A percentile compares a stretch with the other conserved stretches of the same genome.
These are phyloP conservation scores for Barnettozyma wickerhamii DNA, from an alignment of 805 yeast genomes.

Conservation along the genomic window DNA sequence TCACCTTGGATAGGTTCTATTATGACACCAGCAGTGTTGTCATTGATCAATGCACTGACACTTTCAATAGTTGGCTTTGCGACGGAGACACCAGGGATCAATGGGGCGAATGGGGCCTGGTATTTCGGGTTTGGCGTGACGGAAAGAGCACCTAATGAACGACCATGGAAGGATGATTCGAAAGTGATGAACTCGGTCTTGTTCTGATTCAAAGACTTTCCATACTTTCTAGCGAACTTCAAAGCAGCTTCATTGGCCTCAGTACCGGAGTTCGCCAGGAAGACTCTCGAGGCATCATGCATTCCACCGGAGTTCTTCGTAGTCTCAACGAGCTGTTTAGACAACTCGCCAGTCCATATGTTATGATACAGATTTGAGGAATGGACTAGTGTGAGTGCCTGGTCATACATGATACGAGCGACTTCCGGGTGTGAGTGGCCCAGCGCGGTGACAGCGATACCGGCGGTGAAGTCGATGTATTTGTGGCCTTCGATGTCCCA, in stretches of 20 bases:
- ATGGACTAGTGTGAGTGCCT: slow-evolving; percentile 70
- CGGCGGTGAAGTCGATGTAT: slow-evolving; percentile 90
- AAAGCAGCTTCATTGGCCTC: slow-evolving; percentile 80
- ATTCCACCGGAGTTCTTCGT: slow-evolving; percentile 77
- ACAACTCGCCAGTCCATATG: slow-evolving; percentile 75
- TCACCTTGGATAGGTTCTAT: slow-evolving; percentile 98
- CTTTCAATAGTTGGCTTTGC: slow-evolving; percentile 61
- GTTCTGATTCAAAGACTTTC: slow-evolving; percentile 46
- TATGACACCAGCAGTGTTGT: slow-evolving; percentile 74
- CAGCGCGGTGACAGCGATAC: slow-evolving; percentile 93
- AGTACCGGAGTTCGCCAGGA: slow-evolving; percentile 68
- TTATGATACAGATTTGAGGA: slow-evolving; percentile 84
- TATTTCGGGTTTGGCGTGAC: slow-evolving; percentile 93
- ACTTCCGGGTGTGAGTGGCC: slow-evolving; percentile 84
- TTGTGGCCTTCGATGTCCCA: slow-evolving; percentile 77
- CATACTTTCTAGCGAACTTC: slow-evolving; percentile 78
- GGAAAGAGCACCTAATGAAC: slow-evolving; percentile 89
- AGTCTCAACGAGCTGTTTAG: slow-evolving; percentile 61
- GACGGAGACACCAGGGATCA: slow-evolving; percentile 82
- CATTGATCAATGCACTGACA: slow-evolving; percentile 42
- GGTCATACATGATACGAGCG: slow-evolving; percentile 66
- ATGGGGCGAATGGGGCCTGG: slow-evolving; percentile 85
- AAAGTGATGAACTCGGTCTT: slow-evolving; percentile 85
- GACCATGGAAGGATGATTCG: slow-evolving; percentile 88
- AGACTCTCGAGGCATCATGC: slow-evolving; percentile 71